Conservation (phyloP, 345 rosid species). For the Abelmoschus esculentus region DNA sequence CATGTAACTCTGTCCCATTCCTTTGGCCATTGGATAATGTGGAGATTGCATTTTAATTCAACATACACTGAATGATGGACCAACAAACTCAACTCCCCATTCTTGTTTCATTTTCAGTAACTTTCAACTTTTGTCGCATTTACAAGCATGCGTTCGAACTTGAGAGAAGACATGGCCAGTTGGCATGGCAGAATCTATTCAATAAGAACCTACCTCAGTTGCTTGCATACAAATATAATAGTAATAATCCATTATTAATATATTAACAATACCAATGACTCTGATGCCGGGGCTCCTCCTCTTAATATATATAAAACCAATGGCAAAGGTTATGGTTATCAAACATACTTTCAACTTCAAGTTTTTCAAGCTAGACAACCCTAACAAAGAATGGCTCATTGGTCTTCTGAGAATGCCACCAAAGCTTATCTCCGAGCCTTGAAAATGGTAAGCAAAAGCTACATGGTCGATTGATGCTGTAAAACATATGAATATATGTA, state of each 20-base stretch:
- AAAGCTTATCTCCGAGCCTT: slow-evolving; percentile 45
- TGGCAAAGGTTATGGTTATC: not conserved
- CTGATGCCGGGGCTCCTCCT: not conserved
- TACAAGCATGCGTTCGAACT: not conserved
- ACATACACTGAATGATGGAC: not conserved
- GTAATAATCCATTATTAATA: slow-evolving; percentile 1
- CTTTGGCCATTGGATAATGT: slow-evolving; percentile 2
- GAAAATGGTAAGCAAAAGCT: slow-evolving; percentile 29
- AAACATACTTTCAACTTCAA: not conserved
- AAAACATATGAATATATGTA: not conserved
- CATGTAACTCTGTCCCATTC: not conserved
- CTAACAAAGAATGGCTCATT: slow-evolving; percentile 19
- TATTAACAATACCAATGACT: not conserved
- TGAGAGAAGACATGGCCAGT: slow-evolving; percentile 8
- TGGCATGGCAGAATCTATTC: slow-evolving; percentile 15
- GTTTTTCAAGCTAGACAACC: not conserved
- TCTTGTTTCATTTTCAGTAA: not conserved
- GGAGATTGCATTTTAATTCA: not conserved
- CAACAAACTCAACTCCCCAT: not conserved
- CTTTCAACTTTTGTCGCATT: not conserved
- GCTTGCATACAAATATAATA: slow-evolving; percentile 11
- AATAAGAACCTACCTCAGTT: slow-evolving; percentile 25
- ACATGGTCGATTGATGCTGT: not conserved
- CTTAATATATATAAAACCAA: not conserved
- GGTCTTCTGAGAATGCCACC: slow-evolving; percentile 60